phyloP scores from a whole-genome alignment of 768 basidiomycete species.

The Tulasnella sp. region DNA sequence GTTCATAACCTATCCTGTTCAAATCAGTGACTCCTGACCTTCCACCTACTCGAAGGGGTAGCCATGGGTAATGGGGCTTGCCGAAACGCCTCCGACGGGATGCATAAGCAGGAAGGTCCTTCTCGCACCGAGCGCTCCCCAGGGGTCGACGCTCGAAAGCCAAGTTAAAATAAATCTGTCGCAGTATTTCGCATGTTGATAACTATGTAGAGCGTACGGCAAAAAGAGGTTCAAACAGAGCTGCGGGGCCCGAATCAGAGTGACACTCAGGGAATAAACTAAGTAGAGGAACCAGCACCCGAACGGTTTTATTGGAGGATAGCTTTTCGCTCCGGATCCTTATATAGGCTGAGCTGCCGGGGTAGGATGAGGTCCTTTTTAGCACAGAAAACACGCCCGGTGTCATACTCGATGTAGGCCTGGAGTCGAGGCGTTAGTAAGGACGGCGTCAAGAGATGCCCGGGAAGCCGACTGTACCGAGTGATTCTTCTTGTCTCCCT shows the following conservation, averaged over 20 bases:
- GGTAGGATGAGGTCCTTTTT: constrained; percentile 17
- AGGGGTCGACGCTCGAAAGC: background rate
- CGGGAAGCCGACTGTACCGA: background rate
- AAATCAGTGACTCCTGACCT: background rate
- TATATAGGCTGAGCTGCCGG: constrained; percentile 4
- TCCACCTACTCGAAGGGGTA: background rate
- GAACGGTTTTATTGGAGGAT: background rate
- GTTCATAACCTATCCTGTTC: background rate
- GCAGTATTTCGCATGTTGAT: background rate
- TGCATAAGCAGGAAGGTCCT: no score
- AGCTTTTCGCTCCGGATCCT: background rate
- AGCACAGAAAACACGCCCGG: background rate
- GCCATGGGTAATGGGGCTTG: background rate
- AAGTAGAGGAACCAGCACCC: background rate
- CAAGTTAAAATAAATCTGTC: background rate
- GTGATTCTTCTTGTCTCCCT: background rate
- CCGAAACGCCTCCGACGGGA: background rate
- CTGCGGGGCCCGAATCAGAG: background rate
- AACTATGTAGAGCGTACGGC: background rate
- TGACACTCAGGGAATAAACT: background rate
- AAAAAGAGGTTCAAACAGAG: background rate
- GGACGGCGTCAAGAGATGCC: no score
- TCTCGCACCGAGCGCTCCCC: no score
- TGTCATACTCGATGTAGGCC: background rate
- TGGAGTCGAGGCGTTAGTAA: background rate